Percentiles rank a stretch among this genome's conserved stretches.
Conservation (phyloP, 1,284 basidiomycete genomes). For the Cutaneotrichosporon dermatis region DNA sequence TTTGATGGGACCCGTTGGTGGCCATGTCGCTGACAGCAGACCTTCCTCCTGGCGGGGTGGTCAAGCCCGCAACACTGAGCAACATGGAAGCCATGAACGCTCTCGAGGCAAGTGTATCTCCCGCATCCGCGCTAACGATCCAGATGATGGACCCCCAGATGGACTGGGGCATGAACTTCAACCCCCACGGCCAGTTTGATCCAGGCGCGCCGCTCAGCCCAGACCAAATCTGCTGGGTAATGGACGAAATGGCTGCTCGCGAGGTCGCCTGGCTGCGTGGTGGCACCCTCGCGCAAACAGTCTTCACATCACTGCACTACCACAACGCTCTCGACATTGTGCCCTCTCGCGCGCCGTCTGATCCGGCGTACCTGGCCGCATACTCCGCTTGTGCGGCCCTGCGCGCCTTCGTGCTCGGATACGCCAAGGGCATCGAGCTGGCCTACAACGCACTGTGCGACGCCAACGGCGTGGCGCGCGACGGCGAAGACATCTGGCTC, state of each 20-base stretch:
- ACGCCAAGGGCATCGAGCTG: slow-evolving; percentile 78
- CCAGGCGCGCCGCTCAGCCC: slow-evolving; percentile 61
- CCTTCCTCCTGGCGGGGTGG: slow-evolving; percentile 60
- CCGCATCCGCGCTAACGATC: not conserved
- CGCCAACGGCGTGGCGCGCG: slow-evolving; percentile 58
- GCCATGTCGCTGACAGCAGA: slow-evolving; percentile 50
- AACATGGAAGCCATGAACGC: slow-evolving; percentile 85
- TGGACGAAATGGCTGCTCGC: slow-evolving; percentile 71
- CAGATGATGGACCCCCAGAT: slow-evolving; percentile 79
- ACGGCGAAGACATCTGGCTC: slow-evolving; percentile 83
- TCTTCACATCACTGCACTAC: slow-evolving; percentile 75
- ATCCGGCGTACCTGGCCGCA: not conserved
- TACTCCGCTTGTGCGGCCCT: slow-evolving; percentile 66
- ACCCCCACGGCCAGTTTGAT: slow-evolving; percentile 58
- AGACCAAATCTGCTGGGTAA: slow-evolving; percentile 77
- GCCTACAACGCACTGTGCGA: slow-evolving; percentile 68
- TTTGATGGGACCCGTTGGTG: not conserved
- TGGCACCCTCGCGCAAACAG: slow-evolving; percentile 75
- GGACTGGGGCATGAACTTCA: slow-evolving; percentile 65
- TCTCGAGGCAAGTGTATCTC: slow-evolving; percentile 59
- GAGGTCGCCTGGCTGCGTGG: slow-evolving; percentile 89
- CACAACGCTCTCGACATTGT: slow-evolving; percentile 53
- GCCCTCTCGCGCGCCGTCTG: slow-evolving; percentile 50
- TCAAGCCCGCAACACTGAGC: slow-evolving; percentile 67
- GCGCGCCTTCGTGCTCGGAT: slow-evolving; percentile 63